These are phyloP conservation scores for Malassezia obtusa DNA, from an alignment of 1,284 basidiomycete species.

Conservation along the genomic window DNA sequence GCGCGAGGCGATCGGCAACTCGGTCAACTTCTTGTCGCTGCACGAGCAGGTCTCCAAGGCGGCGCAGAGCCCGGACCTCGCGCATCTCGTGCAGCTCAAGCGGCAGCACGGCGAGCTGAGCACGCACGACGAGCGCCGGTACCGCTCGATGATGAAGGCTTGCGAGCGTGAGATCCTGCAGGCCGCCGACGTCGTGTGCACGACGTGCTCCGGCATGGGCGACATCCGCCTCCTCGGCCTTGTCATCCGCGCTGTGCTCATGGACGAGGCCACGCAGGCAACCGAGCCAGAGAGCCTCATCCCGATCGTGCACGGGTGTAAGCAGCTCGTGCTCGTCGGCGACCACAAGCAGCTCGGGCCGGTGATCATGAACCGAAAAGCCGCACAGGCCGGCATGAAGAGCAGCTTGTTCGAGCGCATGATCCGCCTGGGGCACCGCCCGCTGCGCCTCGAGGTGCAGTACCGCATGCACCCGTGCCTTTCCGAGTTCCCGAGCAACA, in stretches of 20 bases:
- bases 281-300: slow-evolving; percentile 99
- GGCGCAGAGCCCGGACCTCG: slow-evolving; percentile 60
- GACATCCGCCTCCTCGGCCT: slow-evolving; percentile 89
- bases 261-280: slow-evolving; percentile 97
- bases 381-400: slow-evolving; percentile 87
- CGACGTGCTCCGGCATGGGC: slow-evolving; percentile 94
- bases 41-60: slow-evolving; percentile 88
- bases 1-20: slow-evolving; percentile 89
- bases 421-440: slow-evolving; percentile 85
- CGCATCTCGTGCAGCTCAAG: slow-evolving; percentile 88
- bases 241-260: slow-evolving; percentile 95
- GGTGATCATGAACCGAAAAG: slow-evolving; percentile 99
- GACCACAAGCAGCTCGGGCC: slow-evolving; percentile 96
- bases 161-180: slow-evolving; percentile 94
- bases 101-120: slow-evolving; percentile 94
- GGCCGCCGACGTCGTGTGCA: slow-evolving; percentile 95
- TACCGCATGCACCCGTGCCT: slow-evolving; percentile 99
- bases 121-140: slow-evolving; percentile 91
- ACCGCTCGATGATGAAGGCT: slow-evolving; percentile 84
- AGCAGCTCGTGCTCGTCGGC: slow-evolving; percentile 91
- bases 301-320: slow-evolving; percentile 91
- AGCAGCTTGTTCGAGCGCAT: slow-evolving; percentile 96
- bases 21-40: slow-evolving; percentile 81
- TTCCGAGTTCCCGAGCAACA: slow-evolving; percentile 97
- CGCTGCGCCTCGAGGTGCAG: slow-evolving; percentile 96